Evolutionary conservation across 148 eudicot species (phyloP), one percentile per base, ranked within the genome.

Genomic region (Cornus controversa): DNA sequence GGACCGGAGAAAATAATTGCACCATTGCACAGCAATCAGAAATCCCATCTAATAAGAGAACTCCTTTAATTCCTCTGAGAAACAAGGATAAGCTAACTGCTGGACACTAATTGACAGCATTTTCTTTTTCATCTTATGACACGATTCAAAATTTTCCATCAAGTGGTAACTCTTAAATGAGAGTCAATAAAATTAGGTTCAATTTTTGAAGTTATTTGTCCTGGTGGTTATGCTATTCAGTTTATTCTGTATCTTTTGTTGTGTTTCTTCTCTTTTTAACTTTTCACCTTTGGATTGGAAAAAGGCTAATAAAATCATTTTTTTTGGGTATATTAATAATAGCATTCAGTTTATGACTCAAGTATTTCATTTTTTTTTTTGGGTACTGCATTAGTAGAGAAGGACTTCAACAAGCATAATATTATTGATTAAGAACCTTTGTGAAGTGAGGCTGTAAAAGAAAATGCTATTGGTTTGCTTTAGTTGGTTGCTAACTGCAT

Each of bases 11-110:
- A 29, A 77, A 67, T 27, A 78, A 66, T 63, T 58, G 53, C 23
- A 45, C 37, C 45, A 66, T 25, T 13, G 37, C 71, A 26, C 40
- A 74, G 62, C 69, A 63, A 77, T 76, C 82, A 42, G 53, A 75
- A 65, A 80, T 26, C 67, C 64, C 80, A 50, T 79, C 83, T 25
- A 82, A 72, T 70, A 50, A 74, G 54, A 63, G 78, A 74, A 60
- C 73, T 64, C 37, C 45, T 75, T 25, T 73, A 18, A 67, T 81
- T 75, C 81, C 85, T 65, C 23, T 85, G 79, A 77, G 74, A 42
- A 81, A 70, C 28, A 66, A 40, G 70, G 72, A 76, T 25, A 45
- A 77, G 53, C 26, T 81, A 22, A 47, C 60, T 37, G 79, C 75
- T 34, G 75, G 50, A 76, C 62, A 71, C 45, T 76, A 16, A 50